Base-by-base conservation (phyloP, 352 stramenopile species). In the Globisporangium barbulae region DNA sequence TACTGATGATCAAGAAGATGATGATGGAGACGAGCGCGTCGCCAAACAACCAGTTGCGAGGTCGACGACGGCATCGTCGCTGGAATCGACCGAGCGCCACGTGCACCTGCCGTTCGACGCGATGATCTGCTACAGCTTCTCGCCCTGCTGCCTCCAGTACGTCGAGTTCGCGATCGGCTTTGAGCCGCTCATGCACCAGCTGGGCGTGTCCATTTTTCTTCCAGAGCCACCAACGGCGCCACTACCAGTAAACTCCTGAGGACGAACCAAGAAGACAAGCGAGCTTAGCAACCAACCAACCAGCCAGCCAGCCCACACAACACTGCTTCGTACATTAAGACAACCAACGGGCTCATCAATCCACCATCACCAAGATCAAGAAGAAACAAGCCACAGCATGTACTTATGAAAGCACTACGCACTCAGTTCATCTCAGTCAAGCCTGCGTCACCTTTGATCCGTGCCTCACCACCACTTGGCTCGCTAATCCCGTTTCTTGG, bases 161-260 rank as follows among this genome's bases (percentile, higher is more conserved):
- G 71, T 95, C 54, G 87, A 95, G 71, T 94, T 93, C 63, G 87
- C 87, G 9, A 93, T 95, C 60, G 85, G 87, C 19, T 95, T 93
- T 63, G 87, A 95, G 56, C 70, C 83, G 28, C 74, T 95, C n/a
- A 81, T 95, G 71, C 79, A 95, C 53, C 70, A 78, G 8, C 71
- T 95, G 21, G 85, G 75, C 25, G 67, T 95, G 21, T 73, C 72
- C 0, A 41, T 72, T 4, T 94, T 95, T 44, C 74, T 95, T 47
- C 50, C 70, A 44, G 58, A 63, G 31, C 31, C 52, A 58, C 2
- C 19, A 19, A 15, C 31, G n/a, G 3, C n/a, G 31, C 31, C 31
- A 30, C 3, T 45, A n/a, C 31, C 31, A n/a, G 52, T 58, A 10
- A 41, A 10, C 28, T n/a, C n/a, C n/a, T 17, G 2, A 42, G 8